These are phyloP conservation scores for Paxillus involutus DNA, from an alignment of 768 basidiomycete genomes.

Conservation along the genomic window DNA sequence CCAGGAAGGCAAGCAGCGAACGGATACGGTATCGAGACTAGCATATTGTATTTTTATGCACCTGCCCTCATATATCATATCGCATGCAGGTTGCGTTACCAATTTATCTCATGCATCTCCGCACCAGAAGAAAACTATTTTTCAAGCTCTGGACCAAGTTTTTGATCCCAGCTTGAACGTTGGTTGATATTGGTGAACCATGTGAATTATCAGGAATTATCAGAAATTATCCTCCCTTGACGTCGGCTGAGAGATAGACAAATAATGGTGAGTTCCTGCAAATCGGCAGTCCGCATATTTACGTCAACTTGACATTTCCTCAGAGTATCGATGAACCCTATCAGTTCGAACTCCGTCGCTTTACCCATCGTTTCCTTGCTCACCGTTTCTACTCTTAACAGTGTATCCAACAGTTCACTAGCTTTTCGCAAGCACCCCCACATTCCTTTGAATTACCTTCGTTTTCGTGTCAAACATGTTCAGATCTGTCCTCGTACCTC, in stretches of 20 bases:
- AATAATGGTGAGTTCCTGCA: too few relatives aligned
- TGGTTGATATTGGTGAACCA: not conserved
- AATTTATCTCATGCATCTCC: too few relatives aligned
- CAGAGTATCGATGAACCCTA: not conserved
- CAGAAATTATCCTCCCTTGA: not conserved
- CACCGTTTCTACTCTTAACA: not conserved
- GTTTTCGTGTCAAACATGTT: conserved; percentile 45
- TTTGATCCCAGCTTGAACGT: not conserved
- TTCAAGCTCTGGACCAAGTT: not conserved
- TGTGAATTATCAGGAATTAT: not conserved
- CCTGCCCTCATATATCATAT: not conserved
- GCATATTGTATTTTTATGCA: too few relatives aligned
- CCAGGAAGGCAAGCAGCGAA: too few relatives aligned
- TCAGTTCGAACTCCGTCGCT: conserved; percentile 34
- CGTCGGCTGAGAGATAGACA: not conserved
- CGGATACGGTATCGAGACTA: too few relatives aligned
- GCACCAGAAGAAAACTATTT: not conserved
- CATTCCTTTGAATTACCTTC: conserved; percentile 26
- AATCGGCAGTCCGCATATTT: not conserved
- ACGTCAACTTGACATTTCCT: not conserved
- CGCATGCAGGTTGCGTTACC: not conserved
- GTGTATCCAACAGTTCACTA: not conserved
- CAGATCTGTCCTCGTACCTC: conserved; percentile 40
- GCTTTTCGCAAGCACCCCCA: conserved; percentile 14
- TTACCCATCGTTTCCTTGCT: not conserved